Evolutionary conservation across 176 grass and related monocot species (phyloP), one percentile per base, ranked within the genome.

Genomic region (Tillandsia leiboldiana): DNA sequence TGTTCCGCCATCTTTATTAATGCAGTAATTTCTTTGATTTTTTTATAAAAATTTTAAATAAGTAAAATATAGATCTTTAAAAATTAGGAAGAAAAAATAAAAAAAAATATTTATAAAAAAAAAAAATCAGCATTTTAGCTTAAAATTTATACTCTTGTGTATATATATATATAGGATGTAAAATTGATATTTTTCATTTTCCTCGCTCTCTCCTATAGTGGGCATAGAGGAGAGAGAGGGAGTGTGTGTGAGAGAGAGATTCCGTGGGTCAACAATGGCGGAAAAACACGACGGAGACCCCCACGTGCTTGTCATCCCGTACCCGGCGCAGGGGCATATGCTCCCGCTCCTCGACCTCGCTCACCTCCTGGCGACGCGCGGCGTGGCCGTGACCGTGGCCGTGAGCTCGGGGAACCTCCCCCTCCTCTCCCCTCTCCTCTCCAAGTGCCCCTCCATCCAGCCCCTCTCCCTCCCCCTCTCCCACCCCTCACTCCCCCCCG

Each of bases 401-500:
- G 68, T 79, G 64, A 84, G 80, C 18, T 79, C 85, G 0, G 76
- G 51, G 15, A 86, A 86, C 77, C 67, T 69, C 3, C 83, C 68
- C 24, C 63, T 83, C 15, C 86, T 88, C 50, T 72, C 86, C 22
- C 77, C 86, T 11, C 83, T 94, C 77, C 86, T 94, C 57, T 68
- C 80, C 48, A 51, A 71, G 12, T 79, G 77, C 67, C 77, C 90
- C 24, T 65, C 74, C 54, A 51, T 86, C 64, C 49, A 59, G 17
- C 15, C 77, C 65, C 80, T 89, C 33, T 53, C 61, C 48, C 15
- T 93, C 72, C 86, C 90, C 48, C 89, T 94, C 71, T 86, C 86
- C 10, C 64, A 77, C 13, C 64, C 75, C 78, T 71, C 79, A 15
- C 82, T 33, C 2, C 78, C 86, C 47, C 65, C 10, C 22, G 83